Evolutionary conservation across 2,329 filamentous ascomycete genomes (phyloP), one percentile per base, ranked within the genome.

Genomic region (Cytospora paraplurivora): DNA sequence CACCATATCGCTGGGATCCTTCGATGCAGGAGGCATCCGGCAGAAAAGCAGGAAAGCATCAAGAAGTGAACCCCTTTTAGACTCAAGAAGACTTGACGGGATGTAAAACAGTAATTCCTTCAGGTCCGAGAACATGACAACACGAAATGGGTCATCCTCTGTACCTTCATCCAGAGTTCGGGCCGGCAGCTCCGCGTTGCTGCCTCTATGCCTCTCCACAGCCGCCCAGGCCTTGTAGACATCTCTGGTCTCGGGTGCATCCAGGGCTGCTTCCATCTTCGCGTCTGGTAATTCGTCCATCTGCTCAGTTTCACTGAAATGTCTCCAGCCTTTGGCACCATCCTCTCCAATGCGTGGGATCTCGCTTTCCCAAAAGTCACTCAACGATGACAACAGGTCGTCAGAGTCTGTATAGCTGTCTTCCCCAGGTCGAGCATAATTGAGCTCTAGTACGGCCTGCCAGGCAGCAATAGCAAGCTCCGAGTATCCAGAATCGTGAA

Each of bases 361-460:
- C 71, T 97, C 94, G 62, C 87, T 91, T 64, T 97, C 92, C 95
- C 95, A 98, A 67, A 95, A 97, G 2, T 88, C 82, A 55, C 84
- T 79, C 66, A 97, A 90, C 0, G 72, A 71, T 2, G 75, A 72
- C 12, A 80, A 56, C n/a, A 63, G 11, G 15, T 62, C 64, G 11
- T 56, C 54, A 17, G 35, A 1, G 12, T 32, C 19, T 19, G 55
- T 19, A 7, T 51, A 57, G 6, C 69, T 27, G 1, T 62, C 67
- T 6, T 71, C 62, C 4, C 69, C 58, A 3, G 90, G 87, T 3
- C 80, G 79, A 54, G 86, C 86, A 64, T 92, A 83, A 19, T 85
- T 86, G 59, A 89, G 79, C 71, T 97, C 94, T 0, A 97, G 76
- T 1, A 90, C 70, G 7, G 87, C 90, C 76, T 98, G 94, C 93